These are phyloP conservation scores for Centaurea solstitialis DNA, from an alignment of 129 eudicot genomes.

Conservation along the genomic window DNA sequence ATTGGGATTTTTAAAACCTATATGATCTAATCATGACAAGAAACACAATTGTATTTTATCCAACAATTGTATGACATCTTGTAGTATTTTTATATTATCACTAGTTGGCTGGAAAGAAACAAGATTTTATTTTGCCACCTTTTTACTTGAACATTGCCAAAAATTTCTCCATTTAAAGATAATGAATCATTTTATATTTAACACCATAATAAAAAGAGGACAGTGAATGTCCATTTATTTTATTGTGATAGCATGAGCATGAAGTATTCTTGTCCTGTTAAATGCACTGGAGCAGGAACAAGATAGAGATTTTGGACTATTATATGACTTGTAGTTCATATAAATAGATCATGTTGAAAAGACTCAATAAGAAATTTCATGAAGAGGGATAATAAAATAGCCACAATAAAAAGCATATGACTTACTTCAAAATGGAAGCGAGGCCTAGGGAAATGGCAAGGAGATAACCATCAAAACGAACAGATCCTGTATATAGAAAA, in stretches of 20 bases:
- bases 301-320: not conserved
- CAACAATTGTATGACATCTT: not conserved
- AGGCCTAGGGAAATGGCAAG: slow-evolving; percentile 79
- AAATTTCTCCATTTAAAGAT: not conserved
- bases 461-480: slow-evolving; percentile 61
- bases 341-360: not conserved
- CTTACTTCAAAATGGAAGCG: slow-evolving; percentile 76
- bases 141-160: not conserved
- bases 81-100: not conserved
- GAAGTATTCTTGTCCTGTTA: not conserved
- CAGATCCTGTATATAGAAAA: slow-evolving; percentile 53
- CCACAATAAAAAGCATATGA: slow-evolving; percentile 20
- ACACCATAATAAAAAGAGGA: not conserved
- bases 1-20: too few species aligned
- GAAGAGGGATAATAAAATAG: not conserved
- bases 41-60: not conserved
- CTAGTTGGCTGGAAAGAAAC: not conserved
- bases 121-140: not conserved
- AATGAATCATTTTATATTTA: not conserved
- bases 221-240: not conserved
- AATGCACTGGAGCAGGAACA: not conserved
- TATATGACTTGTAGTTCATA: not conserved
- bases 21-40: not conserved
- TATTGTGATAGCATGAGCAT: not conserved
- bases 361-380: not conserved